A percentile compares a stretch with the other conserved stretches of the same genome.
Evolutionary conservation across 176 grass and related monocot species (phyloP).

Genomic region (Aechmea fasciata): DNA sequence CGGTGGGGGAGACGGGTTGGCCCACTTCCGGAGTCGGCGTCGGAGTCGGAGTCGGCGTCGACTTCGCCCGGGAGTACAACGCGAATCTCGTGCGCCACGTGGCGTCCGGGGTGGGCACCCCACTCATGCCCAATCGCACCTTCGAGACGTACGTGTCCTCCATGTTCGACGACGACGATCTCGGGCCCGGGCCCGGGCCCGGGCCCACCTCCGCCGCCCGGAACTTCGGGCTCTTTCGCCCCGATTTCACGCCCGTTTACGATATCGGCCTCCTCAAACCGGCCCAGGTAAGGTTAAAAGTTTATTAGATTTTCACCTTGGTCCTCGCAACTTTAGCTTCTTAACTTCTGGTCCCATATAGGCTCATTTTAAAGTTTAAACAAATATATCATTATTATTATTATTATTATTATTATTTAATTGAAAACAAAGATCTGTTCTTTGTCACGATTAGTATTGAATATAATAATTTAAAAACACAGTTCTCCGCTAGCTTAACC

Average conservation of each 20-base stretch:
- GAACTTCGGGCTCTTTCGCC: slow-evolving; percentile 64
- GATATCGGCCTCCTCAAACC: slow-evolving; percentile 49
- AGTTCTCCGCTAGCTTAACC: too few relatives aligned
- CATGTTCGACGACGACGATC: slow-evolving; percentile 75
- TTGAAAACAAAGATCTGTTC: too few relatives aligned
- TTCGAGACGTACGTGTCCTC: slow-evolving; percentile 74
- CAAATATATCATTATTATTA: too few relatives aligned
- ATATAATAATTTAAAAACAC: too few relatives aligned
- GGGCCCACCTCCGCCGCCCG: slow-evolving; percentile 48
- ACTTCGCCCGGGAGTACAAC: slow-evolving; percentile 54
- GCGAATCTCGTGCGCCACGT: slow-evolving; percentile 67
- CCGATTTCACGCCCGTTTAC: slow-evolving; percentile 63
- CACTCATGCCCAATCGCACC: slow-evolving; percentile 66
- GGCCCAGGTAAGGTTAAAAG: neutral
- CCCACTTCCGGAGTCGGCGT: slow-evolving; percentile 50
- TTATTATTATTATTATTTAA: too few relatives aligned
- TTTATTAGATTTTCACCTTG: neutral
- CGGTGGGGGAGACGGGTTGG: slow-evolving; percentile 72
- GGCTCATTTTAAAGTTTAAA: too few relatives aligned
- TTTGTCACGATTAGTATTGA: too few relatives aligned
- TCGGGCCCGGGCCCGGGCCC: slow-evolving; percentile 63
- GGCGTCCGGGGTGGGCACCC: slow-evolving; percentile 57
- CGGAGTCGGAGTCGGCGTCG: slow-evolving; percentile 47
- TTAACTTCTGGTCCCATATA: too few relatives aligned
- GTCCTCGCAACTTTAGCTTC: neutral